Conservation (phyloP, 768 basidiomycete genomes). For the Pulveroboletus frians region DNA sequence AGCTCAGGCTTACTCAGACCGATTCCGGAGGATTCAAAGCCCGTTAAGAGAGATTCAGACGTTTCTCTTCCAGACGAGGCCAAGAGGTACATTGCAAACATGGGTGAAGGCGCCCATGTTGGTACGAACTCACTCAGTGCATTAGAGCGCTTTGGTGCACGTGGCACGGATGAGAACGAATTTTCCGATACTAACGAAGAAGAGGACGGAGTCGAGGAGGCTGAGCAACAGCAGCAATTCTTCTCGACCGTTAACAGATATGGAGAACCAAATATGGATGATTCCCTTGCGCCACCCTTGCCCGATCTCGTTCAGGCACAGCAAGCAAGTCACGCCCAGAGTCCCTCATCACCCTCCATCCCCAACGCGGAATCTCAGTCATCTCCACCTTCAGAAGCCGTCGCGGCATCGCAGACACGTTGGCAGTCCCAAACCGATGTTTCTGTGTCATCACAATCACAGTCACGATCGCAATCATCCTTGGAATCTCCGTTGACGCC, state of each 20-base stretch:
- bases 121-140: slow-evolving; percentile 9
- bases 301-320: slow-evolving; percentile 13
- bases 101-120: slow-evolving; percentile 45
- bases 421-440: slow-evolving; percentile 21
- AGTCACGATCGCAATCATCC: slow-evolving; percentile 23
- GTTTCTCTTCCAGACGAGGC: slow-evolving; percentile 76
- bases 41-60: slow-evolving; percentile 57
- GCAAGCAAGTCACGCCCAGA: slow-evolving; percentile 7
- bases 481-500: slow-evolving; percentile 15
- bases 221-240: slow-evolving; percentile 8
- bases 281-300: slow-evolving; percentile 48
- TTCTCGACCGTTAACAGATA: slow-evolving; percentile 8
- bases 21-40: slow-evolving; percentile 31
- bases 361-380: slow-evolving; percentile 17
- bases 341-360: slow-evolving; percentile 7
- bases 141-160: slow-evolving; percentile 8
- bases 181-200: slow-evolving; percentile 59
- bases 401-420: slow-evolving; percentile 18
- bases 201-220: slow-evolving; percentile 23
- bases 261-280: slow-evolving; percentile 40
- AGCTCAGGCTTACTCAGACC: slow-evolving; percentile 17
- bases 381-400: slow-evolving; percentile 10
- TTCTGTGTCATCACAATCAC: slow-evolving; percentile 21
- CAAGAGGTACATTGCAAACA: slow-evolving; percentile 62
- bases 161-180: slow-evolving; percentile 38